Percentiles rank a stretch among this genome's conserved stretches.
These are phyloP conservation scores for Cucurbita pepo DNA, from an alignment of 306 rosid genomes.

Conservation along the genomic window DNA sequence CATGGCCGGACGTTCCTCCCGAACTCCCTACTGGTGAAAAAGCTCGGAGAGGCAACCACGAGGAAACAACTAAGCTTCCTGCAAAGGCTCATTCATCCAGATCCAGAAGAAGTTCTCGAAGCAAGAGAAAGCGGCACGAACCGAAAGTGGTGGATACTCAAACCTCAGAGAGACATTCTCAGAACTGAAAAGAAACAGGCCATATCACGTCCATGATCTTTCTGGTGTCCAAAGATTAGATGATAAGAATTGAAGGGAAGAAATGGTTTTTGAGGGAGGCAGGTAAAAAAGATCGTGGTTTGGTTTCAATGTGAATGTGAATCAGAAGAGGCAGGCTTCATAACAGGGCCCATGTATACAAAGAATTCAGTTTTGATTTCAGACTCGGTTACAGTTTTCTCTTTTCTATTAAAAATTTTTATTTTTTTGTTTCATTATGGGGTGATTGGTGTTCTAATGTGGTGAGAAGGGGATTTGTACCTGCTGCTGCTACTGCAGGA, in stretches of 20 bases:
- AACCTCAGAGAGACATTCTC: constrained; percentile 35
- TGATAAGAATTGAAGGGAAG: background rate
- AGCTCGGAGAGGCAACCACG: constrained; percentile 19
- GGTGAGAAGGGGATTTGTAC: background rate
- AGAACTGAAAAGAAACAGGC: constrained; percentile 23
- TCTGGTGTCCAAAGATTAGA: background rate
- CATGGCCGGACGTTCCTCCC: constrained; percentile 96
- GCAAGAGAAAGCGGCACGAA: constrained; percentile 83
- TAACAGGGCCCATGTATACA: background rate
- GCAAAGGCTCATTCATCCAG: constrained; percentile 49
- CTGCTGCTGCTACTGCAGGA: background rate
- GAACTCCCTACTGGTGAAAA: constrained; percentile 65
- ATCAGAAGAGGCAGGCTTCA: background rate
- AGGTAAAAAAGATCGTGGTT: background rate
- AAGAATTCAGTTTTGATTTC: constrained; percentile 7
- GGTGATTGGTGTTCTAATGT: constrained; percentile 7
- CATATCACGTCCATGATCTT: constrained; percentile 7
- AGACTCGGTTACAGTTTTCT: background rate
- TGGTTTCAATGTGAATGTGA: background rate
- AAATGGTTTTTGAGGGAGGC: background rate
- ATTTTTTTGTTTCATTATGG: background rate
- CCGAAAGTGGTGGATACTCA: constrained; percentile 41
- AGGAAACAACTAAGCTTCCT: constrained; percentile 33
- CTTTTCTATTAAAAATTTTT: background rate
- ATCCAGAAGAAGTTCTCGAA: constrained; percentile 44